Evolutionary conservation across 2,329 filamentous ascomycete species (phyloP).

Genomic region (Neopestalotiopsis clavispora): DNA sequence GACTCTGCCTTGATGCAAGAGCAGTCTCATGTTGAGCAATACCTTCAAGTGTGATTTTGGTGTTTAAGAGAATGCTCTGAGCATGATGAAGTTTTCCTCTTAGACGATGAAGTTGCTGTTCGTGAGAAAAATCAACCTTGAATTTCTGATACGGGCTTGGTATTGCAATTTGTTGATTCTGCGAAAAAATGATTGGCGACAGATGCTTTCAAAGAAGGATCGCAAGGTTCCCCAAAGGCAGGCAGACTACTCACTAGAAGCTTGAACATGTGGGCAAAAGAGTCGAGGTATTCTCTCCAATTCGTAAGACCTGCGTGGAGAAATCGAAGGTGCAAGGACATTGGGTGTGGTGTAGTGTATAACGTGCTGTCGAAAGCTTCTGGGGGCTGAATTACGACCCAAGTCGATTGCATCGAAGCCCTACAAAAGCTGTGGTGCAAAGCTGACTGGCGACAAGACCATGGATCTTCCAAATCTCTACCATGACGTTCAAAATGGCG

Average conservation of each 20-base stretch:
- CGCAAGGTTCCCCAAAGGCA: too few species aligned
- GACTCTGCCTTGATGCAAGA: background rate
- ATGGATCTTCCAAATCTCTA: background rate
- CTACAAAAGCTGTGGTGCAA: background rate
- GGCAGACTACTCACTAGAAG: too few species aligned
- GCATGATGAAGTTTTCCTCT: background rate
- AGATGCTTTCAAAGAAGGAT: background rate
- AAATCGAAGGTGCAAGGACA: background rate
- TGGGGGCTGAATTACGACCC: background rate
- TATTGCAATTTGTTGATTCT: background rate
- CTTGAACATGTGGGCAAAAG: too few species aligned
- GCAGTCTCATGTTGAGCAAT: background rate
- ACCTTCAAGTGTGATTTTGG: background rate
- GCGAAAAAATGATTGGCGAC: background rate
- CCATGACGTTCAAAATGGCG: background rate
- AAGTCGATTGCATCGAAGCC: too few species aligned
- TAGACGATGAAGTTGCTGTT: background rate
- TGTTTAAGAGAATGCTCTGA: background rate
- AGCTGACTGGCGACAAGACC: background rate
- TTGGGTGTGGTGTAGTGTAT: background rate
- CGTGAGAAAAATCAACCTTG: background rate
- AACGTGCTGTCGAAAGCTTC: background rate
- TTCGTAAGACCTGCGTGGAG: background rate
- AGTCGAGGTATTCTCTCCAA: too few species aligned
- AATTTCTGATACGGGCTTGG: background rate